Percentiles rank a stretch among this genome's conserved stretches.
These are phyloP conservation scores for Sporopachydermia cereana DNA, from an alignment of 1,139 yeast species.

Conservation along the genomic window DNA sequence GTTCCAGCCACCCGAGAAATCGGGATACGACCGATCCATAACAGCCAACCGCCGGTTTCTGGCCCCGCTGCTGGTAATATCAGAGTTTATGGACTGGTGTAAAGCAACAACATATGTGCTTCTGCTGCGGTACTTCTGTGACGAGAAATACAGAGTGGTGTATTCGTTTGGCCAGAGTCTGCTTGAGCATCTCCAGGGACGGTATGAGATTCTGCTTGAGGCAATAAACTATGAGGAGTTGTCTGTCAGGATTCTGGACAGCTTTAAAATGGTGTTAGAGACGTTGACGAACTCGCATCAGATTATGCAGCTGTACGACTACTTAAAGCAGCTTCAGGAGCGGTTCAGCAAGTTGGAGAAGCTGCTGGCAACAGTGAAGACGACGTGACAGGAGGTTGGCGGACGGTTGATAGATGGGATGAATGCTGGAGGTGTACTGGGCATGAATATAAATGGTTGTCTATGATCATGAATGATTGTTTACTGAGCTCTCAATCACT, in stretches of 20 bases:
- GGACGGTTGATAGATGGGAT: too few relatives aligned
- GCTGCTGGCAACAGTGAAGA: background rate
- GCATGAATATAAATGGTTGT: too few relatives aligned
- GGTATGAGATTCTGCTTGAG: background rate
- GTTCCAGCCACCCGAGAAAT: background rate
- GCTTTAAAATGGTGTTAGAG: background rate
- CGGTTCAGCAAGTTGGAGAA: background rate
- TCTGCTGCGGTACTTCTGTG: background rate
- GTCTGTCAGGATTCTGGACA: background rate
- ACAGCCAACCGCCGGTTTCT: background rate
- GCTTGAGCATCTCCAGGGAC: background rate
- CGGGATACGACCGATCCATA: background rate
- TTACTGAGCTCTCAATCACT: too few relatives aligned
- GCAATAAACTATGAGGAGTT: background rate
- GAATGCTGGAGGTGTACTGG: too few relatives aligned
- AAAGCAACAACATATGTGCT: background rate
- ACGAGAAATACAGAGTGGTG: background rate
- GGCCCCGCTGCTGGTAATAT: background rate
- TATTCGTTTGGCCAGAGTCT: background rate
- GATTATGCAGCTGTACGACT: background rate
- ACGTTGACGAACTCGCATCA: background rate
- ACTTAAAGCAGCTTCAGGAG: background rate
- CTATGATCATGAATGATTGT: too few relatives aligned
- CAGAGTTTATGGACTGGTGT: background rate
- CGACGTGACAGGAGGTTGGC: background rate